Evolutionary conservation across 2,329 filamentous ascomycete genomes (phyloP).

Genomic region (Paecilomyces fulvus): DNA sequence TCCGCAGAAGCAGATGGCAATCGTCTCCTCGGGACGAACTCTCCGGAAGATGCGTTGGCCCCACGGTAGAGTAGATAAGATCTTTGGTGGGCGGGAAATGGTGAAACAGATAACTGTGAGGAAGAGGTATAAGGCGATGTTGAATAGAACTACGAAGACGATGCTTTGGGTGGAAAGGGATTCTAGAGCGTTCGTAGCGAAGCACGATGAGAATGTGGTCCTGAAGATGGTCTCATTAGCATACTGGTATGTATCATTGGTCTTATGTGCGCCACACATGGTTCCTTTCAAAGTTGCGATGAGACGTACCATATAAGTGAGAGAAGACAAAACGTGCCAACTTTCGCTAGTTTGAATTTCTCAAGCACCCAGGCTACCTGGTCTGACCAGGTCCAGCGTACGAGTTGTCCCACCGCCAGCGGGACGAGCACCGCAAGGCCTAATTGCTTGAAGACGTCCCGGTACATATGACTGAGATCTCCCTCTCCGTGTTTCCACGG

Average conservation of each 20-base stretch:
- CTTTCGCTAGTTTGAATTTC: slow-evolving; percentile 45
- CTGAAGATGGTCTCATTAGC: slow-evolving; percentile 44
- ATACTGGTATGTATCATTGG: slow-evolving; percentile 17
- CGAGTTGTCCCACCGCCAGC: slow-evolving; percentile 51
- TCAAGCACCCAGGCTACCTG: slow-evolving; percentile 33
- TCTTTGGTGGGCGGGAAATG: slow-evolving; percentile 34
- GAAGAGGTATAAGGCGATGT: slow-evolving; percentile 56
- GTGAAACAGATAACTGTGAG: slow-evolving; percentile 51
- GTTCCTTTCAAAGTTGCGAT: not conserved
- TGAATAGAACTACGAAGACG: slow-evolving; percentile 59
- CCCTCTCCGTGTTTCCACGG: slow-evolving; percentile 39
- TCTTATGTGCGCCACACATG: not conserved
- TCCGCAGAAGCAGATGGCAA: slow-evolving; percentile 65
- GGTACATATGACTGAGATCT: slow-evolving; percentile 55
- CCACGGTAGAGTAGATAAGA: slow-evolving; percentile 13
- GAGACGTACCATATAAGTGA: slow-evolving; percentile 47
- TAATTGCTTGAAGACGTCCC: slow-evolving; percentile 58
- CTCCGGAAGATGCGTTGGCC: slow-evolving; percentile 17
- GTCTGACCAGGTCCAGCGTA: slow-evolving; percentile 50
- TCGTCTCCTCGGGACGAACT: slow-evolving; percentile 52
- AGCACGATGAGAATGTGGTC: slow-evolving; percentile 38
- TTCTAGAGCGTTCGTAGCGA: slow-evolving; percentile 55
- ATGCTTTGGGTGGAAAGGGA: slow-evolving; percentile 52
- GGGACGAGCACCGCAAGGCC: slow-evolving; percentile 60
- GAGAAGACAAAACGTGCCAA: slow-evolving; percentile 38